Percentiles rank a stretch among this genome's conserved stretches.
These are phyloP conservation scores for Silybum marianum DNA, from an alignment of 129 eudicot species.

Conservation along the genomic window DNA sequence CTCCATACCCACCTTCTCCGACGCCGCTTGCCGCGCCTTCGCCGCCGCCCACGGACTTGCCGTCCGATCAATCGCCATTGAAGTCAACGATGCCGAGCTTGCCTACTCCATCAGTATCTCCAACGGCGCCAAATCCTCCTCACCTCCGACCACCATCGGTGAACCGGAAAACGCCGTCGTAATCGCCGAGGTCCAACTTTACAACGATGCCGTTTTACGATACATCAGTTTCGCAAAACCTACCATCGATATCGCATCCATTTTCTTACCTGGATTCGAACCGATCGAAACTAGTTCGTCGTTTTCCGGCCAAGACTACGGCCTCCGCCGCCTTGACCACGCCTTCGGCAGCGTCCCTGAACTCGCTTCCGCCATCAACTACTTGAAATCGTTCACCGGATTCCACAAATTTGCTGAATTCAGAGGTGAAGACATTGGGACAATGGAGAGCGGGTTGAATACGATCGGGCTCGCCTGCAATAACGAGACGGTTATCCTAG, in stretches of 20 bases:
- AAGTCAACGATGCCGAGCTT: slow-evolving; percentile 55
- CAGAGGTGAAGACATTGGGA: slow-evolving; percentile 79
- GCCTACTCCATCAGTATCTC: slow-evolving; percentile 58
- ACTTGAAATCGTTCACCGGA: slow-evolving; percentile 75
- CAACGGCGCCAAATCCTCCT: slow-evolving; percentile 54
- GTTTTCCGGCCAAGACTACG: slow-evolving; percentile 44
- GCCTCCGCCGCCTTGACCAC: slow-evolving; percentile 75
- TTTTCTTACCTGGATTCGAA: slow-evolving; percentile 73
- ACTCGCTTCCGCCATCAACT: slow-evolving; percentile 53
- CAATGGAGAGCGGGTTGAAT: slow-evolving; percentile 81
- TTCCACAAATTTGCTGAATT: slow-evolving; percentile 81
- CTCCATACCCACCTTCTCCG: slow-evolving; percentile 58
- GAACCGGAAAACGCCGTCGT: slow-evolving; percentile 16
- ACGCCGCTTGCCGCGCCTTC: slow-evolving; percentile 43
- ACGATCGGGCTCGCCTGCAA: slow-evolving; percentile 65
- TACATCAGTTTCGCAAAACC: slow-evolving; percentile 47
- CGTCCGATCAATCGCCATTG: slow-evolving; percentile 74
- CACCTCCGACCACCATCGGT: slow-evolving; percentile 34
- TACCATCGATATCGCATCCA: background rate
- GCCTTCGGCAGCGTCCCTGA: slow-evolving; percentile 72
- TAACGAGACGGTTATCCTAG: slow-evolving; percentile 67
- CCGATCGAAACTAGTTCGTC: slow-evolving; percentile 16
- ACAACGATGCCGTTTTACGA: slow-evolving; percentile 67
- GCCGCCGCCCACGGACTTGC: slow-evolving; percentile 77
- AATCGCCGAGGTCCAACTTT: slow-evolving; percentile 63